These are phyloP conservation scores for Scopulariopsis brevicaulis DNA, from an alignment of 2,329 filamentous ascomycete genomes.

Conservation along the genomic window DNA sequence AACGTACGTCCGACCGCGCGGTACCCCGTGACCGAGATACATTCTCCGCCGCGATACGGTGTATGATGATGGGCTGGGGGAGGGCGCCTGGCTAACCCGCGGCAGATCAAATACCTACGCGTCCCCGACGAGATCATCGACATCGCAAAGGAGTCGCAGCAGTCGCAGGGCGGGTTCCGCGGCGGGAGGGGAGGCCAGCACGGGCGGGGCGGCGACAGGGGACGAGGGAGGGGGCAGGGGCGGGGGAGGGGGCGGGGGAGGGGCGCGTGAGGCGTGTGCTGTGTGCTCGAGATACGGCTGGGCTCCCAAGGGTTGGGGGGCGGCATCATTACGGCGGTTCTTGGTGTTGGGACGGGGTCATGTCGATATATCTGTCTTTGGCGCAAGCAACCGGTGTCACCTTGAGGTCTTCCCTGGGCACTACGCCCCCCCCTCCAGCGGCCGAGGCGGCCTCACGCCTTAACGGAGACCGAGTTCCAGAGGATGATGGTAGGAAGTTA, in stretches of 20 bases:
- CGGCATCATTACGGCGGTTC: no score
- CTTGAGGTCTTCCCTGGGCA: no score
- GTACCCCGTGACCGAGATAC: not conserved
- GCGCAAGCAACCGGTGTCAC: no score
- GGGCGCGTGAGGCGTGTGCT: constrained; percentile 12
- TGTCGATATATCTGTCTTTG: no score
- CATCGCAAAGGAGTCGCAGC: constrained; percentile 83
- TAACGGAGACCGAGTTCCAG: no score
- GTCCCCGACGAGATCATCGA: constrained; percentile 97
- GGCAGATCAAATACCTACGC: constrained; percentile 92
- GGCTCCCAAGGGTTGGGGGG: no score
- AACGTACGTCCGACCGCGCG: constrained; percentile 52
- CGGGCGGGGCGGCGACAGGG: constrained; percentile 42
- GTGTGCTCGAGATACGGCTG: not conserved
- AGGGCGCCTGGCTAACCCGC: not conserved
- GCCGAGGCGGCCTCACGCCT: no score
- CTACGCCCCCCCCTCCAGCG: no score
- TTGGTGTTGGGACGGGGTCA: no score
- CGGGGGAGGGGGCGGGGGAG: constrained; percentile 30
- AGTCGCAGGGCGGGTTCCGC: constrained; percentile 50
- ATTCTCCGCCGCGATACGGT: not conserved
- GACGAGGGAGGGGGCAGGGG: constrained; percentile 44
- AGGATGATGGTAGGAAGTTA: no score
- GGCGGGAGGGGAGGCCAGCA: constrained; percentile 51
- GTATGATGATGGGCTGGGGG: not conserved